Base-by-base conservation (phyloP, 352 stramenopile genomes). In the Phytophthora tentaculata region DNA sequence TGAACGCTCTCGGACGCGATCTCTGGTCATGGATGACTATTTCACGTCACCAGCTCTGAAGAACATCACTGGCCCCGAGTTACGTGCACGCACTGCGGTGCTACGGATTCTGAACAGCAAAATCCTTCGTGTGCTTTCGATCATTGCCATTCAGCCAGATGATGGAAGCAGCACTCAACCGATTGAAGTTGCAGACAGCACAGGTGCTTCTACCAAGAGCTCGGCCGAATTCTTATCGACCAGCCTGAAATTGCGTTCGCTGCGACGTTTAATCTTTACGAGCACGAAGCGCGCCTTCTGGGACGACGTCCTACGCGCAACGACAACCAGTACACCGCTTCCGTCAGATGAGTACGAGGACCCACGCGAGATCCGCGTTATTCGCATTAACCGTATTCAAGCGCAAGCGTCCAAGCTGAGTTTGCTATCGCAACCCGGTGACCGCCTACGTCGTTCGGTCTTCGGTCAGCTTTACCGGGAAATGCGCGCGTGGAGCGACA, bases 271-370 rank as follows among this genome's bases (percentile, higher is more conserved):
- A 20, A 66, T 96, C 22, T 97, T 97, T 56, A 97, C 89, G 1
- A 96, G 84, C 57, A 97, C 94, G 5, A 99, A 99, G 63, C 81
- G 81, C 23, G 80, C 81, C n/a, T 97, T 98, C 61, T 98, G 98
- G 80, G 88, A 98, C 52, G 88, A 86, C 41, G 88, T 99, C 6
- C 77, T 99, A 35, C 86, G 95, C 43, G 84, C 91, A 37, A 99
- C 97, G 16, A 98, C 97, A 24, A 99, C 96, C 3, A 97, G 93
- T 48, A 99, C 98, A 13, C 90, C 97, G 20, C 81, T 99, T 6
- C 98, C 97, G 48, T 97, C 98, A 43, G 98, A 99, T 67, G 98
- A 99, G 68, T 99, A 99, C 74, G 97, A 99, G 76, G 85, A 99
- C 26, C 97, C 98, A 16, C 91, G 97, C 28, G 97, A 99, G 73